Base-by-base conservation (phyloP, 2,329 filamentous ascomycete genomes). In the Penicillium sp. region DNA sequence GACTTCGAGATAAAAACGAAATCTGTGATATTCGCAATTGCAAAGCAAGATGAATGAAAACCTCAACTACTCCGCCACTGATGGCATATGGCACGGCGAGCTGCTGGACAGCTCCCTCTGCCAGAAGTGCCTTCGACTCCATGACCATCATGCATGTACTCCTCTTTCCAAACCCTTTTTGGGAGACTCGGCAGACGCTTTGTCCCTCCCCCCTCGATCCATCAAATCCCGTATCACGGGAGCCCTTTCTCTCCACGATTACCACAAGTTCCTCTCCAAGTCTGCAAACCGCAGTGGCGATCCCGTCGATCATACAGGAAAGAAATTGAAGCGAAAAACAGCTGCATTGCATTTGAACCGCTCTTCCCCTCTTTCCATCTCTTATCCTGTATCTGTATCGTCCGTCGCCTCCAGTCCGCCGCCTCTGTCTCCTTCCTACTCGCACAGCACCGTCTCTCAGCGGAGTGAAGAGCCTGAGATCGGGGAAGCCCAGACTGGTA, bases 391-490 rank as follows among this genome's bases (percentile, higher is more conserved):
- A 16, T 71, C 70, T 24, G 56, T 66, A 8, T 70, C 70, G 1
- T 73, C 69, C 1, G 51, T 58, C 38, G 61, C 67, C 11, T 74
- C 72, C 11, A 74, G 68, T 53, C 68, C 72, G 18, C 72, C 72
- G 43, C 71, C 72, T 14, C 55, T 75, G 31, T 74, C 72, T 32
- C 73, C 71, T 10, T 74, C 72, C 14, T 71, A 70, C 55, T 74
- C 72, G 13, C 66, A 71, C 14, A 72, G 71, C 55, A 57, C 70
- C 7, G 43, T 69, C 42, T 68, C 68, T 22, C 60, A 63, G 35
- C 46, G 57, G 42, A 72, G 71, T 55, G 69, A 72, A 40, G 69
- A 68, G 20, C 57, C 61, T 22, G 69, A 70, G 37, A 57, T 62
- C 22, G 54, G 64, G 40, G 65, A 68, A 50, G 56, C 56, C 7